Conservation (phyloP, 805 yeast species). For the Starmerella khaoyaiensis region DNA sequence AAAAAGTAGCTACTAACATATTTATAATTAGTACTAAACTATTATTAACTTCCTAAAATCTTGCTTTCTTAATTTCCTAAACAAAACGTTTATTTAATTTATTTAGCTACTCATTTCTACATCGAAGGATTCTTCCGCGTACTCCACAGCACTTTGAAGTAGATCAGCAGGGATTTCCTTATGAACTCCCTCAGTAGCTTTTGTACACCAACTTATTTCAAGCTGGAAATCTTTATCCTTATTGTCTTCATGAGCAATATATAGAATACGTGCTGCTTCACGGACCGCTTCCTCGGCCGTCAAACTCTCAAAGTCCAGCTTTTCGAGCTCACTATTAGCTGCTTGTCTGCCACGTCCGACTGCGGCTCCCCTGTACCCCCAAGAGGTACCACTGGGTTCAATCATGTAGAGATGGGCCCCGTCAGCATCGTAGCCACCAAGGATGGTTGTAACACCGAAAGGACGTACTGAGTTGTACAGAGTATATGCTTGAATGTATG, state of each 20-base stretch:
- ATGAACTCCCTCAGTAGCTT: constrained; percentile 71
- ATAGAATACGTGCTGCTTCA: constrained; percentile 86
- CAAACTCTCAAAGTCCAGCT: constrained; percentile 58
- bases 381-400: constrained; percentile 92
- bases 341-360: constrained; percentile 97
- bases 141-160: constrained; percentile 67
- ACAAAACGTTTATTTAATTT: too few species aligned
- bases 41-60: too few species aligned
- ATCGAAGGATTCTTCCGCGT: constrained; percentile 70
- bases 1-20: too few species aligned
- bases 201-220: constrained; percentile 75
- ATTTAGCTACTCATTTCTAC: constrained; percentile 25
- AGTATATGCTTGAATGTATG: constrained; percentile 89
- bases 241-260: constrained; percentile 92
- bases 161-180: constrained; percentile 67
- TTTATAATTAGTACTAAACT: too few species aligned
- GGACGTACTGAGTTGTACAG: constrained; percentile 96
- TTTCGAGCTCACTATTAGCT: constrained; percentile 95
- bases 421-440: constrained; percentile 84
- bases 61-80: not conserved
- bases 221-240: constrained; percentile 95
- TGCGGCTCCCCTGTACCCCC: constrained; percentile 98
- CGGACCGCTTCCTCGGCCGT: constrained; percentile 73
- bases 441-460: constrained; percentile 81
- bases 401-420: constrained; percentile 92